Evolutionary conservation across 805 yeast genomes (phyloP), one percentile per base, ranked within the genome.

Genomic region (Saturnispora dispora): DNA sequence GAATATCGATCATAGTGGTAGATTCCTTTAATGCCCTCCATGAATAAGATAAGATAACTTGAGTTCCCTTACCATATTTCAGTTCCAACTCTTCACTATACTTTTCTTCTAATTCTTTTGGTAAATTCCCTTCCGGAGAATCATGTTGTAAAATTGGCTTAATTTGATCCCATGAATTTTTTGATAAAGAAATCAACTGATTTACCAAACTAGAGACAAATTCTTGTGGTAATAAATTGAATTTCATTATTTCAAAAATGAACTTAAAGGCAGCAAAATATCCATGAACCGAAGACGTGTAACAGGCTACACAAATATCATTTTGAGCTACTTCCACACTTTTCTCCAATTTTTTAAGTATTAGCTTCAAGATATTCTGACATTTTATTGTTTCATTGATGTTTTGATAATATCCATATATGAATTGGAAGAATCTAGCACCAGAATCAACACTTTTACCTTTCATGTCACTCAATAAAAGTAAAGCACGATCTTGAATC

Each of bases 1-100:
- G 48, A 1, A 66, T 63, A 9, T 75, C 74, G 20, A 88, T 53
- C 33, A 88, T 63, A 1, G 68, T 60, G 0, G 88, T 77, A 0
- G 90, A 78, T 58, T 89, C 96, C 58, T 87, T 87, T 6, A 88
- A 71, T 0, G 90, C 78, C 66, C 93, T 79, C 91, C 96, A 90
- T 2, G 88, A 78, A 60, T 80, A 87, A 57, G 85, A 83, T 11
- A 79, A 68, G 9, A 82, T 70, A 8, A 75, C 59, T 58, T 77
- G 82, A 9, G 71, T 66, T 6, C 65, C 68, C 22, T 63, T 65
- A 8, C 73, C 73, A 49, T 60, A 69, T 45, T 56, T 62, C 5
- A 54, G 35, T 43, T 67, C 71, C 4, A 65, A 51, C 45, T 64
- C 64, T 13, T 71, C 61, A 13, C 65, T 60, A 20, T 64, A 64